Base-by-base conservation (phyloP, 2,329 filamentous ascomycete genomes). In the Fusarium siculi region DNA sequence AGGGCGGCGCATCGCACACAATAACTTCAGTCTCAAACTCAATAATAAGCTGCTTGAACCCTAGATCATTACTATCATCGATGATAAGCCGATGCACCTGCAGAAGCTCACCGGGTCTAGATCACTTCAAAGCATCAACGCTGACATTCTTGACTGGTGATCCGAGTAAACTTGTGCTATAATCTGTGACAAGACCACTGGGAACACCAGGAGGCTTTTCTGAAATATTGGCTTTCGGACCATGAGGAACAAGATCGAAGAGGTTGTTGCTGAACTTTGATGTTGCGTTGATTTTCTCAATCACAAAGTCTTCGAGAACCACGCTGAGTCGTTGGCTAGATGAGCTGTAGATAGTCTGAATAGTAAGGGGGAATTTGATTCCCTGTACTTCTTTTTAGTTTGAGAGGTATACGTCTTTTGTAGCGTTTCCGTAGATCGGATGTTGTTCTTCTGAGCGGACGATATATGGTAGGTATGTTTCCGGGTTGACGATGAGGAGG, bases 1-100 rank as follows among this genome's bases (percentile, higher is more conserved):
- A 57, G 1, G 59, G 65, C 4, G 72, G 65, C 0, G 72, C 72
- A 37, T 74, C 72, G 2, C 68, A 68, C 2, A 74, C 65, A 42
- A 73, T 67, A 0, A 73, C 62, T 5, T 73, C 60, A 1, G 56
- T 53, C n/a, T 74, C 62, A 42, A 74, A 73, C 52, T 70, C 72
- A 12, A 74, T 49, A 4, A 74, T 50, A 12, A 73, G 50, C 30
- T 74, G 63, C 11, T 74, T 74, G 1, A 70, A 58, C 0, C 72
- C 65, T 14, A 73, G 37, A 5, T 55, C 59, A 4, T 58, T 46
- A 0, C 21, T 43, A 11, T 62, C 44, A 23, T 74, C 57, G 1
- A 73, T 8, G 8, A 74, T 42, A 3, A 74, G 32, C 72, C 72
- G 74, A 15, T 70, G 50, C 6, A 73, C 37, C 11, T 63, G 53